Evolutionary conservation across 1,139 yeast species (phyloP).

Genomic region (Debaryomycetaceae sp.): DNA sequence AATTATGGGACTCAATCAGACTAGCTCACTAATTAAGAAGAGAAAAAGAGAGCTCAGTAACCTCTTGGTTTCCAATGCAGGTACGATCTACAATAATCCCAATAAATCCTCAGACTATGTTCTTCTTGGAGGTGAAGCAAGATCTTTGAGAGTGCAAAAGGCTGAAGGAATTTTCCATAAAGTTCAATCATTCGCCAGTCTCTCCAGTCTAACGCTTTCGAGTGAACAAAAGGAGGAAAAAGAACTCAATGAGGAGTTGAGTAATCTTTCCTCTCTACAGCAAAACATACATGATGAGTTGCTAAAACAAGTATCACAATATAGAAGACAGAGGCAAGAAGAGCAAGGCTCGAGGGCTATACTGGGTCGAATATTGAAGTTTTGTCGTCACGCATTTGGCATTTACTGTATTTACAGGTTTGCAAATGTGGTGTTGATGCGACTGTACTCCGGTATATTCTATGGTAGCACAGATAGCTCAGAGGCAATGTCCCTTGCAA

Average conservation of each 20-base stretch:
- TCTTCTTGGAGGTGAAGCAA: constrained; percentile 5
- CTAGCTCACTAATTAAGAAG: constrained; percentile 29
- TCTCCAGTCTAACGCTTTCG: constrained; percentile 15
- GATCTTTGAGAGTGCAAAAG: constrained; percentile 7
- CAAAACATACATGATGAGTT: constrained; percentile 30
- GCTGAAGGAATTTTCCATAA: constrained; percentile 31
- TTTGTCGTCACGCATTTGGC: constrained; percentile 39
- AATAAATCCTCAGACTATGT: constrained; percentile 10
- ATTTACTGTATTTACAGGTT: constrained; percentile 65
- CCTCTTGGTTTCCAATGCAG: constrained; percentile 19
- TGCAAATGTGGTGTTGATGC: constrained; percentile 40
- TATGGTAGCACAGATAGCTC: too few relatives aligned
- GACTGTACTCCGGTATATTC: constrained; percentile 26
- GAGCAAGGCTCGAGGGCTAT: constrained; percentile 3
- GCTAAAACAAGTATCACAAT: constrained; percentile 12
- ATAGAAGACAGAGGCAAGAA: constrained; percentile 10
- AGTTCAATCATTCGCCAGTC: constrained; percentile 43
- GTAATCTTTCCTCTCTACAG: constrained; percentile 25
- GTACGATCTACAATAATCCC: constrained; percentile 25
- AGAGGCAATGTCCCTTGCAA: background rate
- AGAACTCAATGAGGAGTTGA: constrained; percentile 37
- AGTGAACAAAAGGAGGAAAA: constrained; percentile 21
- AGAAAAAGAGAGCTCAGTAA: constrained; percentile 30
- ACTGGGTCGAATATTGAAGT: constrained; percentile 4
- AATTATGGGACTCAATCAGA: constrained; percentile 38